Conservation (phyloP, 2,329 filamentous ascomycete species). For the Saccharata proteae region DNA sequence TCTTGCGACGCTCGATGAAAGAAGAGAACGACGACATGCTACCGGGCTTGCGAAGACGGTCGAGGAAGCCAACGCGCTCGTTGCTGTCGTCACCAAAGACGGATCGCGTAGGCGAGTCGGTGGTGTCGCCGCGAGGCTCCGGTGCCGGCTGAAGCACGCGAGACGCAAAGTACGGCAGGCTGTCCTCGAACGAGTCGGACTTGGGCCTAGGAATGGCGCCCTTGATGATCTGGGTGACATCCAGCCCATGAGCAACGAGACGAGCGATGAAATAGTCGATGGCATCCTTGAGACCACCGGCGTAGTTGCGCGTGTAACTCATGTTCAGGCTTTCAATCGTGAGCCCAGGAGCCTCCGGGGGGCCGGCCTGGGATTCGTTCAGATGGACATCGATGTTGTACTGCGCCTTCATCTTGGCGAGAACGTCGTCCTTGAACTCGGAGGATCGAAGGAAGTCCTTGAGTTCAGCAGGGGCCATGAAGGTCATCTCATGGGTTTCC, state of each 20-base stretch:
- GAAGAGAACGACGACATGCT: constrained; percentile 91
- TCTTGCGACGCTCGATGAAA: constrained; percentile 93
- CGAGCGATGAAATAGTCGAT: constrained; percentile 86
- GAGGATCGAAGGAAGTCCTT: constrained; percentile 71
- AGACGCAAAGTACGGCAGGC: constrained; percentile 90
- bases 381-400: constrained; percentile 83
- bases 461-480: constrained; percentile 63
- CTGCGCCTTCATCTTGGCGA: constrained; percentile 75
- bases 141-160: constrained; percentile 90
- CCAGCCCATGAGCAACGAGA: constrained; percentile 79
- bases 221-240: constrained; percentile 66
- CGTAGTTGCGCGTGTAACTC: constrained; percentile 89
- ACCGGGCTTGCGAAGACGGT: constrained; percentile 85
- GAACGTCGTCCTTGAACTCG: constrained; percentile 68
- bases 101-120: constrained; percentile 79
- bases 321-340: constrained; percentile 33
- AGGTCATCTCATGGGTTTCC: constrained; percentile 82
- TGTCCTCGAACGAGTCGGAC: constrained; percentile 97
- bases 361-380: constrained; percentile 36
- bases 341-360: constrained; percentile 28
- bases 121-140: constrained; percentile 60
- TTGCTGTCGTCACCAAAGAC: constrained; percentile 72
- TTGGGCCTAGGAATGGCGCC: constrained; percentile 96
- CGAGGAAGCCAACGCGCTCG: constrained; percentile 69
- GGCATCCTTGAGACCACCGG: constrained; percentile 85